Evolutionary conservation across 2,329 filamentous ascomycete genomes (phyloP), one percentile per base, ranked within the genome.

Genomic region (Cladobotryum mycophilum): DNA sequence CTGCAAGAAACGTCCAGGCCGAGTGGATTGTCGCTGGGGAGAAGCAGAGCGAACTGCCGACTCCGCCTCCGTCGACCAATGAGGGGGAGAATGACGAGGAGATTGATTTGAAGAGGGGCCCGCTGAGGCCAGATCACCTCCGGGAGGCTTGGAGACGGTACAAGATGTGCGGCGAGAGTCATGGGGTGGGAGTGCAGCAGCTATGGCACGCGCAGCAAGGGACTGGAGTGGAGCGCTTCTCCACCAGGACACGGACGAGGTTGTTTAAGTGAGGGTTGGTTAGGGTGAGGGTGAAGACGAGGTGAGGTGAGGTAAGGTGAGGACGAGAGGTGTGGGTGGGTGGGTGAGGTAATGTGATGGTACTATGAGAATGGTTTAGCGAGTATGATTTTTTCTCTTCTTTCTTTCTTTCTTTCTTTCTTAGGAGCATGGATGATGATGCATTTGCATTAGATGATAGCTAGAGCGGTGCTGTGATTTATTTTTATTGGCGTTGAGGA

Each of bases 61-160:
- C 68, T 6, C 71, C 72, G 13, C 70, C 72, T 5, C 63, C 66
- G 6, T 67, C 66, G 18, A 63, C 61, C 14, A 48, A 43, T 8
- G 47, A 53, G 43, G 62, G 67, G 45, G 58, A 62, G 25, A 60
- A 66, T 53, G 65, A 70, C 36, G 61, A 70, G 12, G 62, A 70
- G 53, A 40, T 56, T 1, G 62, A 64, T 18, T 46, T 65, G 17
- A 68, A 63, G 49, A 72, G 75, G 36, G 80, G 76, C 0, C 86
- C 87, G 1, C 63, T 92, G 43, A 78, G 84, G 22, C 85, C 88
- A 0, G 87, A 89, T 54, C 87, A 91, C 66, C 66, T 92, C 42
- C 75, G 86, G 17, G 87, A 91, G 65, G 86, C 88, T 5, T 74
- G 86, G 64, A 74, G 86, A 50, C 75, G 86, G 45, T 87, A 88